Evolutionary conservation across 202 grass and related monocot species (phyloP).

Genomic region (Elaeis oleifera): DNA sequence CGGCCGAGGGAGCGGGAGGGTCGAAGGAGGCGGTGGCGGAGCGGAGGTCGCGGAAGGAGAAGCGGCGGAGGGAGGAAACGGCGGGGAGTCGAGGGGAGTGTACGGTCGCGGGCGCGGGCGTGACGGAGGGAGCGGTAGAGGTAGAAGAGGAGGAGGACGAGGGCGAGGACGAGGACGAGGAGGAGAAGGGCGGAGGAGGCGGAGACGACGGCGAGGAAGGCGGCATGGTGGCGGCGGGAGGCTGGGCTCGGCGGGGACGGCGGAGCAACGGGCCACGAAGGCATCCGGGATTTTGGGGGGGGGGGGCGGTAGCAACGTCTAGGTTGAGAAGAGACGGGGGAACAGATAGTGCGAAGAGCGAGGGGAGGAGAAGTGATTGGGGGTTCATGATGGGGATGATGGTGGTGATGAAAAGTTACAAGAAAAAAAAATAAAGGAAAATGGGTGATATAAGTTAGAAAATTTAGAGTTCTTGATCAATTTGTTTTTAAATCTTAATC

Average conservation of each 20-base stretch:
- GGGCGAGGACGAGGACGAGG: slow-evolving; percentile 1
- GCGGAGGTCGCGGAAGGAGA: slow-evolving; percentile 51
- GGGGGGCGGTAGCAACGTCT: not conserved
- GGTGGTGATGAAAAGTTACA: not conserved
- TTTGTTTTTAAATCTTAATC: no score
- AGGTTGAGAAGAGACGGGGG: not conserved
- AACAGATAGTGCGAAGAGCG: not conserved
- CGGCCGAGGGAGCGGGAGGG: slow-evolving; percentile 64
- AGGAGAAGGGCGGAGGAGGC: slow-evolving; percentile 3
- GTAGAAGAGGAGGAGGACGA: not conserved
- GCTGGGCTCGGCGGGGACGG: slow-evolving; percentile 6
- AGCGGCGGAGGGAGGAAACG: slow-evolving; percentile 24
- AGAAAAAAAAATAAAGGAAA: not conserved
- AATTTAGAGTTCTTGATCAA: not conserved
- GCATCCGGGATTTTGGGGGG: not conserved
- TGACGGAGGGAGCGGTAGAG: slow-evolving; percentile 30
- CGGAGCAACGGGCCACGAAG: slow-evolving; percentile 12
- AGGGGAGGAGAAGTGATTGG: slow-evolving; percentile 22
- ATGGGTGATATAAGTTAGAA: slow-evolving; percentile 7
- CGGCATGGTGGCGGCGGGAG: slow-evolving; percentile 15
- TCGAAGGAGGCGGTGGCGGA: slow-evolving; percentile 65
- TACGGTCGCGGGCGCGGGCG: not conserved
- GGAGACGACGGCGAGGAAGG: not conserved
- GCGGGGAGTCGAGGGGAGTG: not conserved
- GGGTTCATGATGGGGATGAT: slow-evolving; percentile 4